Base-by-base conservation (phyloP, 2,329 filamentous ascomycete species). In the Colletotrichum sp. region DNA sequence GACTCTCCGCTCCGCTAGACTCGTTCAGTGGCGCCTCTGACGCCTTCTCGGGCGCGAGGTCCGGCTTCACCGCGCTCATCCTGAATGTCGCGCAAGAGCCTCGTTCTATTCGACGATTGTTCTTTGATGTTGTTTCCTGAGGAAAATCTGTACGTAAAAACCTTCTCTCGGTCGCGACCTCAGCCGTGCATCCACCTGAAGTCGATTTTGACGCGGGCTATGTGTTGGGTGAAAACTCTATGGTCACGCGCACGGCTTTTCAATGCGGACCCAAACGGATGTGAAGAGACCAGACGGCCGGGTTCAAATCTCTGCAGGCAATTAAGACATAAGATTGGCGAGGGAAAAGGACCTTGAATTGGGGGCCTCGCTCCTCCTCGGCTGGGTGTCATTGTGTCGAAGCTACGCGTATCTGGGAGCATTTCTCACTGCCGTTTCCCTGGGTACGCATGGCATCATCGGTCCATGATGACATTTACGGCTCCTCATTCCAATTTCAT, bases 401-500 rank as follows among this genome's bases (percentile, higher is more conserved):
- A 5, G 1, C 5, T 61, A 26, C 24, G 28, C 30, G 5, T 32
- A 34, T 61, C 16, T 61, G 18, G 1, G 56, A 61, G 56, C 12
- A 14, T 52, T 63, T 9, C 32, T 18, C 58, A 34, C 24, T 68
- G 56, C 43, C 63, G 43, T 68, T 28, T 68, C 32, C 38, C 34
- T 58, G 32, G 73, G 73, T 24, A 5, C 30, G 21, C 24, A 75
- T 75, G 69, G 73, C 73, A 75, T 75, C 73, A 75, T 75, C 63
- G 21, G 18, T 75, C 69, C 56, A 75, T 75, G 73, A 75, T 75
- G 73, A 64, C 73, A 68, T 71, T 68, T 24, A 69, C 63, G 21
- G 69, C 9, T 32, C n/a, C 62, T 63, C 56, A 63, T 72, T 58
- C 73, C 73, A 48, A 16, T 72, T 48, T 59, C 59, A 48, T 48